These are phyloP conservation scores for Heterococcus sp. DNA, from an alignment of 108 stramenopile genomes.

Conservation along the genomic window DNA sequence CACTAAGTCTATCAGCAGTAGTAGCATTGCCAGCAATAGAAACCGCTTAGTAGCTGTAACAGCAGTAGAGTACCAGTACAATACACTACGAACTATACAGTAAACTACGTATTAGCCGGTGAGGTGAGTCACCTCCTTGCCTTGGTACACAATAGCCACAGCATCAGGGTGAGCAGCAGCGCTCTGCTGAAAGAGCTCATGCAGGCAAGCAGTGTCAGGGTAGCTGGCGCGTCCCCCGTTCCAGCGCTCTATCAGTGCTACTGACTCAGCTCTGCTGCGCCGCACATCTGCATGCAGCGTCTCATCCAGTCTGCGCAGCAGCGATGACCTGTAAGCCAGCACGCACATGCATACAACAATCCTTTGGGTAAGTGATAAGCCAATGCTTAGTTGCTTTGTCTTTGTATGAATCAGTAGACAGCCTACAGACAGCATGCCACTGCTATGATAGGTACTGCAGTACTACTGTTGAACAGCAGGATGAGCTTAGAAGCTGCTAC, in stretches of 20 bases:
- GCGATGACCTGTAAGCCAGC: not conserved
- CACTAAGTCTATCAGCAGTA: no score
- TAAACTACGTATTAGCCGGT: no score
- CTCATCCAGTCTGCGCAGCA: not conserved
- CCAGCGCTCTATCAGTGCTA: conserved; percentile 18
- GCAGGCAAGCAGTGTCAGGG: conserved; percentile 34
- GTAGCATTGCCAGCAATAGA: no score
- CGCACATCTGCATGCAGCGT: not conserved
- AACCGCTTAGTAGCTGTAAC: no score
- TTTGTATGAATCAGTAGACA: not conserved
- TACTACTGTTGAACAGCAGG: no score
- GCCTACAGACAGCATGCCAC: not conserved
- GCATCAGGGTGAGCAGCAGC: conserved; percentile 27
- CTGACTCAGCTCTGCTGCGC: conserved; percentile 10
- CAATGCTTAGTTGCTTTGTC: not conserved
- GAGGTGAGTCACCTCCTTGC: not conserved
- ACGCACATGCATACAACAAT: not conserved
- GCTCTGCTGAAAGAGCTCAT: conserved; percentile 37
- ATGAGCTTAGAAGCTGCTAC: no score
- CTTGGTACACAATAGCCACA: conserved; percentile 46
- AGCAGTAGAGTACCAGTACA: no score
- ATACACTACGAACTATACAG: no score
- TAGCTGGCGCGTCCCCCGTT: conserved; percentile 10
- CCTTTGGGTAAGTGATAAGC: not conserved
- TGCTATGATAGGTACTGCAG: not conserved